Base-by-base conservation (phyloP, 2,329 filamentous ascomycete genomes). In the Fusarium sp. region DNA sequence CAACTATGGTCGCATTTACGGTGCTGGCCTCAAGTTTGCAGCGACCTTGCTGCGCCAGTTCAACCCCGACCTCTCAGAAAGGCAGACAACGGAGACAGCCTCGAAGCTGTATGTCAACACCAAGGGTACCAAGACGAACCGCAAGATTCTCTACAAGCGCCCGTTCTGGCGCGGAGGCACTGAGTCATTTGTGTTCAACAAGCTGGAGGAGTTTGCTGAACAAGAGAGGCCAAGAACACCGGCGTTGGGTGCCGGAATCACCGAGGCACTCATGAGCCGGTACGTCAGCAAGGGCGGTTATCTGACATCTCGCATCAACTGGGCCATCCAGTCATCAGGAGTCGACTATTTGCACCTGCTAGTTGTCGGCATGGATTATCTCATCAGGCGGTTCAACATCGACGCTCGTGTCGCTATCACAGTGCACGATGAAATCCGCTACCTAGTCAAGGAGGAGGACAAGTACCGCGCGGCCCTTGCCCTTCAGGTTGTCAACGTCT, bases 1-100 rank as follows among this genome's bases (percentile, higher is more conserved):
- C 87, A 99, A 99, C 82, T 99, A 99, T 78, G 97, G 97, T 9
- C 94, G 97, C 45, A 99, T 99, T 58, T 99, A 99, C 80, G 97
- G 97, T n/a, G 97, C 97, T 6, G 97, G 97, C 0, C 86, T 98
- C 60, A 97, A 95, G 77, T 99, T 99, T 80, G 97, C 97, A 0
- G 92, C 93, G 3, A 97, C 94, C 11, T 87, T 99, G 3, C 89
- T 99, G 2, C 91, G 95, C 9, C 97, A 98, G 80, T 99, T 99
- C 85, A 98, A 98, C 78, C 95, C 96, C 2, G 88, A 85, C 22
- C 85, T 99, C 37, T 93, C 93, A 0, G 97, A 98, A 77, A 86
- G 89, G 33, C 88, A 98, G 82, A 97, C 97, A 0, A 86, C 89
- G 24, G 87, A 91, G 24, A 94, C 93, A 24, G 95, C 97, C 0